Conservation (phyloP, 1,284 basidiomycete genomes). For the Gomphus sp. region DNA sequence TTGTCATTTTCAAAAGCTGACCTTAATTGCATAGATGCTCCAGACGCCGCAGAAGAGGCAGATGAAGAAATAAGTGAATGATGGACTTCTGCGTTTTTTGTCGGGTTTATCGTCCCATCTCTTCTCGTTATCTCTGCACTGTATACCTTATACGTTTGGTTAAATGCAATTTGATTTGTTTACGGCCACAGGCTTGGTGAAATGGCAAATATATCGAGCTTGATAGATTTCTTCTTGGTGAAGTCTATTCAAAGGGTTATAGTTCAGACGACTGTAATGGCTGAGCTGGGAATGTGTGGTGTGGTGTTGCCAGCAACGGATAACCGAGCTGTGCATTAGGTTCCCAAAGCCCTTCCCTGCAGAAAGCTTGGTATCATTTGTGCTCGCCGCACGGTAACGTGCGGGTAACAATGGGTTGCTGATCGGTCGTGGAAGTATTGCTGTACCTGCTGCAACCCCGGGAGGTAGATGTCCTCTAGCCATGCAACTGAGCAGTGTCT, state of each 20-base stretch:
- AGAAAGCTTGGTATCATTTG: too few species aligned
- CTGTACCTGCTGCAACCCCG: too few species aligned
- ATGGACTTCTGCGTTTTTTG: conserved; percentile 5
- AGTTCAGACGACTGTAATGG: too few species aligned
- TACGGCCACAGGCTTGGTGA: neutral
- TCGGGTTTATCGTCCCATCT: neutral
- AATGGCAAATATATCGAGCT: neutral
- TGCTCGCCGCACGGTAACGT: too few species aligned
- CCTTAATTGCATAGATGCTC: neutral
- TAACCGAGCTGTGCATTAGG: too few species aligned
- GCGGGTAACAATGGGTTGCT: too few species aligned
- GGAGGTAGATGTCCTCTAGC: conserved; percentile 24
- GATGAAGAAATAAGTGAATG: conserved; percentile 32
- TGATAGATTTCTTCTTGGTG: too few species aligned
- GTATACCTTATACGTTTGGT: neutral
- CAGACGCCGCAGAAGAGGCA: conserved; percentile 12
- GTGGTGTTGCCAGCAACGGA: too few species aligned
- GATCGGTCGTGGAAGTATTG: too few species aligned
- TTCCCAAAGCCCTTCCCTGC: too few species aligned
- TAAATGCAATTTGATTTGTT: neutral
- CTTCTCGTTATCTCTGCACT: neutral
- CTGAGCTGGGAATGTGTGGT: too few species aligned
- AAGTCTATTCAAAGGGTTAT: too few species aligned
- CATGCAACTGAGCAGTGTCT: conserved; percentile 65
- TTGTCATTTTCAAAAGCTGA: neutral